phyloP scores from a whole-genome alignment of 179 eudicot species.

The Corrigiola litoralis region DNA sequence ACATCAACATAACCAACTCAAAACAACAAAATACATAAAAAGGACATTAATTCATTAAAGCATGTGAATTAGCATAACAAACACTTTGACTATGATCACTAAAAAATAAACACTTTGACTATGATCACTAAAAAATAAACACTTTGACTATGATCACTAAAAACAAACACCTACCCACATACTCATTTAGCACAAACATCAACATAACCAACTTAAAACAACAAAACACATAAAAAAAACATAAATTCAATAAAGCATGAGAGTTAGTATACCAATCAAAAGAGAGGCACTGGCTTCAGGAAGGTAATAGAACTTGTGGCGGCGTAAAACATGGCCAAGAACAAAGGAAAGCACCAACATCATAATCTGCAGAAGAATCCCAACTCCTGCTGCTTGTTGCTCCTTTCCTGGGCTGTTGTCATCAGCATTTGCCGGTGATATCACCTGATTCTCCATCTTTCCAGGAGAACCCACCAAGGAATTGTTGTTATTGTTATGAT shows the following conservation, averaged over 20 bases:
- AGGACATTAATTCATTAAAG: too few species aligned
- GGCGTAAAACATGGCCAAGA: slow-evolving; percentile 91
- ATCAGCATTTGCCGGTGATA: slow-evolving; percentile 60
- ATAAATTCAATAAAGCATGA: not conserved
- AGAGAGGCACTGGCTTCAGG: slow-evolving; percentile 99
- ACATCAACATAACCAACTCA: too few species aligned
- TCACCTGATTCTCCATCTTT: slow-evolving; percentile 37
- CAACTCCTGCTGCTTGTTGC: slow-evolving; percentile 97
- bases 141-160: too few species aligned
- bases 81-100: too few species aligned
- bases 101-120: too few species aligned
- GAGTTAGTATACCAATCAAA: slow-evolving; percentile 50
- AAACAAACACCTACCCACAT: not conserved
- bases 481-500: too few species aligned
- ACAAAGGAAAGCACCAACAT: slow-evolving; percentile 96
- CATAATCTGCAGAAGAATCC: slow-evolving; percentile 96
- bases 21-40: too few species aligned
- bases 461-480: not conserved
- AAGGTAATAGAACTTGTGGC: slow-evolving; percentile 84
- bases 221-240: not conserved
- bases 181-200: too few species aligned
- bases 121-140: too few species aligned
- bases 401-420: slow-evolving; percentile 70
- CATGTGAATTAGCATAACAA: too few species aligned
- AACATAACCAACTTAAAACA: not conserved